Evolutionary conservation across 106 monocot genomes (phyloP).

Genomic region (Hemerocallis citrina): DNA sequence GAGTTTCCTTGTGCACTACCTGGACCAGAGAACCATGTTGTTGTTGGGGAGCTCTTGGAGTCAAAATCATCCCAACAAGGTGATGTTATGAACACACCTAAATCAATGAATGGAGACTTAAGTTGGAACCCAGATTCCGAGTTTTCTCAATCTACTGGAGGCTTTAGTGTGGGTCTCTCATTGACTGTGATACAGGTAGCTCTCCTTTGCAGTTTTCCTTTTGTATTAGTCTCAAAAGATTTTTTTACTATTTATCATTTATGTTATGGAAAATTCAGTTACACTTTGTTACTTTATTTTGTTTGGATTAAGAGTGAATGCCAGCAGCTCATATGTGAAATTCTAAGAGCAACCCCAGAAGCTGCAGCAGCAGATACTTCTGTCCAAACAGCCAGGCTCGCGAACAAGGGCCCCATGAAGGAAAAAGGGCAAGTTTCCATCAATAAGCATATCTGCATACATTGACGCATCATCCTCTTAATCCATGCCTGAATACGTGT

Average conservation of each 20-base stretch:
- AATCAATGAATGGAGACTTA: constrained; percentile 42
- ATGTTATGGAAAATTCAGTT: neutral
- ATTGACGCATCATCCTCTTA: neutral
- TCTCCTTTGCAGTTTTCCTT: constrained; percentile 1
- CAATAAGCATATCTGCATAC: no score
- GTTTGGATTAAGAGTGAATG: constrained; percentile 89
- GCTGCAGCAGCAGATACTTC: constrained; percentile 98
- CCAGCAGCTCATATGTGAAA: constrained; percentile 96
- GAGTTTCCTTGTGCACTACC: constrained; percentile 4
- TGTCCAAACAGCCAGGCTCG: constrained; percentile 94
- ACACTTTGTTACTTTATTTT: no score
- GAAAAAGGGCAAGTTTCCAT: constrained; percentile 71
- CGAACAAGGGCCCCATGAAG: constrained; percentile 74
- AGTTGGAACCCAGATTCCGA: constrained; percentile 81
- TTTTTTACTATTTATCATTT: neutral
- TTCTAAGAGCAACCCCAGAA: constrained; percentile 98
- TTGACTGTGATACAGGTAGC: constrained; percentile 89
- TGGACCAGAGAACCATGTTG: constrained; percentile 77
- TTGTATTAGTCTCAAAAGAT: no score
- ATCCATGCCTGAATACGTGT: neutral
- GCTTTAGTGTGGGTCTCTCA: constrained; percentile 85
- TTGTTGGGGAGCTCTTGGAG: constrained; percentile 91
- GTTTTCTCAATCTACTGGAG: constrained; percentile 77
- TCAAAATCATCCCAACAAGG: constrained; percentile 67
- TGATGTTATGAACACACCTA: constrained; percentile 54